These are phyloP conservation scores for Sphaerulina musiva DNA, from an alignment of 2,329 filamentous ascomycete species.

Conservation along the genomic window DNA sequence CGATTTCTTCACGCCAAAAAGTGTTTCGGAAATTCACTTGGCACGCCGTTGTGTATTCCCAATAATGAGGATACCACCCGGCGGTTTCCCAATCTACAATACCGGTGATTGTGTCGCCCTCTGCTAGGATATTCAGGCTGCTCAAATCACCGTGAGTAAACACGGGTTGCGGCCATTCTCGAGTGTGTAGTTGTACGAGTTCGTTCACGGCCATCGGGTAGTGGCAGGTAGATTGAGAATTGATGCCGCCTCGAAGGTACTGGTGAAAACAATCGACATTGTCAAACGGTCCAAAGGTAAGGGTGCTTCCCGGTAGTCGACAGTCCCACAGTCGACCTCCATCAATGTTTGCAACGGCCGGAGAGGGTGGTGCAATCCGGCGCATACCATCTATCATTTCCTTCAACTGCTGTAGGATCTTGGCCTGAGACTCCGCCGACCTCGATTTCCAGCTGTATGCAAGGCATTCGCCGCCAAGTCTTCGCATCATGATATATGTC, in stretches of 20 bases:
- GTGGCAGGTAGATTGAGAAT: no score
- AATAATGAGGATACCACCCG: slow-evolving; percentile 46
- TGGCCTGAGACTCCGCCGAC: background rate
- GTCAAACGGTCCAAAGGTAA: slow-evolving; percentile 12
- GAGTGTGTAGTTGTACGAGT: no score
- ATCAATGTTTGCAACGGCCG: slow-evolving; percentile 2
- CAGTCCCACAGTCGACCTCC: slow-evolving; percentile 11
- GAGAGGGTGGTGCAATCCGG: background rate
- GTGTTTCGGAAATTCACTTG: slow-evolving; percentile 40
- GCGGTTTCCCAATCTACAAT: slow-evolving; percentile 46
- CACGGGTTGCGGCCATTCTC: no score
- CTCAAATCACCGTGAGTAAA: no score
- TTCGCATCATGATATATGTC: slow-evolving; percentile 12
- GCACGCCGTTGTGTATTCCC: slow-evolving; percentile 37
- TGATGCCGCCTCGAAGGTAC: no score
- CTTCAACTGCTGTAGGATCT: slow-evolving; percentile 11
- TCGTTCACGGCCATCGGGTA: no score
- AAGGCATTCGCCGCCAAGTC: slow-evolving; percentile 1
- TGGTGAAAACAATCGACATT: background rate
- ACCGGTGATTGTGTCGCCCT: slow-evolving; percentile 39
- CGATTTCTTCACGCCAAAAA: slow-evolving; percentile 34
- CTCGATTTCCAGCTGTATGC: background rate
- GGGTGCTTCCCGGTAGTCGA: background rate
- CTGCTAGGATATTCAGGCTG: no score
- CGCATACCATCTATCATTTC: slow-evolving; percentile 6